Percentiles rank a stretch among this genome's conserved stretches.
Conservation (phyloP, 2,329 filamentous ascomycete genomes). For the Neonectria punicea region DNA sequence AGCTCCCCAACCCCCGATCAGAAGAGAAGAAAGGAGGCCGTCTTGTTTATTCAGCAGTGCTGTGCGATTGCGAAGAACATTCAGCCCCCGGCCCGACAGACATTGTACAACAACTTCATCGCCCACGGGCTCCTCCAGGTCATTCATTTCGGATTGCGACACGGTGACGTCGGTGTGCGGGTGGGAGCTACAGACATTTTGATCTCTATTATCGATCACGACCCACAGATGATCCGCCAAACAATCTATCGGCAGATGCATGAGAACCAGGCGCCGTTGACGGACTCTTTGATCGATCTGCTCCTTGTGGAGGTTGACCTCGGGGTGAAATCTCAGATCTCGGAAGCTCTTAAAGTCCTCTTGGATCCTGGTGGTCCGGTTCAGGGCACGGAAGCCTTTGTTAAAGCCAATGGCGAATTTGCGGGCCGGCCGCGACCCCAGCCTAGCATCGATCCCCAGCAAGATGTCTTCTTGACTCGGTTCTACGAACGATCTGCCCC, state of each 20-base stretch:
- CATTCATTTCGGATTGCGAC: slow-evolving; percentile 90
- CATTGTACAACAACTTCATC: slow-evolving; percentile 90
- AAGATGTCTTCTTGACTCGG: slow-evolving; percentile 84
- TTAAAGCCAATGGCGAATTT: slow-evolving; percentile 75
- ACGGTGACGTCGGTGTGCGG: slow-evolving; percentile 83
- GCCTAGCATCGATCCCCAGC: slow-evolving; percentile 72
- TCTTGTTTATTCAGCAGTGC: slow-evolving; percentile 96
- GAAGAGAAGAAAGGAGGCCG: slow-evolving; percentile 89
- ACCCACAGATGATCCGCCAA: slow-evolving; percentile 91
- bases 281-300: slow-evolving; percentile 91
- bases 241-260: slow-evolving; percentile 93
- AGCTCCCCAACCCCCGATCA: slow-evolving; percentile 70
- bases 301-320: slow-evolving; percentile 91
- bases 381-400: slow-evolving; percentile 64
- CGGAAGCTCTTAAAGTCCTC: slow-evolving; percentile 93
- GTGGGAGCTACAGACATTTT: slow-evolving; percentile 95
- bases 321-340: slow-evolving; percentile 94
- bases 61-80: slow-evolving; percentile 94
- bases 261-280: slow-evolving; percentile 86
- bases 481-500: slow-evolving; percentile 91
- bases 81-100: slow-evolving; percentile 82
- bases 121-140: slow-evolving; percentile 87
- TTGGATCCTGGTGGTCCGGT: slow-evolving; percentile 74
- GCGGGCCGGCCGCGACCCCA: slow-evolving; percentile 69
- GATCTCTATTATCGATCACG: slow-evolving; percentile 94